Evolutionary conservation across 2,329 filamentous ascomycete genomes (phyloP).

Genomic region (Fusarium chaquense): DNA sequence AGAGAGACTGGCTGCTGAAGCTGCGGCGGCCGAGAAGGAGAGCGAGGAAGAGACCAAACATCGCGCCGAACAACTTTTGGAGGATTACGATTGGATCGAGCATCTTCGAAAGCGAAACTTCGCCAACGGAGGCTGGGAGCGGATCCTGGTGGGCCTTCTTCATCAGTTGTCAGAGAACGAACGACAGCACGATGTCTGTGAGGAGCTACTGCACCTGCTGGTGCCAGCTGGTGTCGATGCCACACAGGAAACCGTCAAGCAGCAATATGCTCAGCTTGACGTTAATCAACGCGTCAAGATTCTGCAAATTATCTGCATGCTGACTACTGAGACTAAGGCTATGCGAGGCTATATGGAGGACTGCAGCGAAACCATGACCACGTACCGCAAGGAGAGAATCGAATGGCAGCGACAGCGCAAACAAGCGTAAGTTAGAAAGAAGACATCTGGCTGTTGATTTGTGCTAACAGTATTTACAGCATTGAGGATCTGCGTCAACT

Average conservation of each 20-base stretch:
- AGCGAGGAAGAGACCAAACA: constrained; percentile 67
- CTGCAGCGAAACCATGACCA: constrained; percentile 93
- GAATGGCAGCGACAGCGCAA: constrained; percentile 86
- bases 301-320: constrained; percentile 86
- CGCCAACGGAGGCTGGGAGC: constrained; percentile 87
- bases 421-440: constrained; percentile 64
- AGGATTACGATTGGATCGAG: constrained; percentile 85
- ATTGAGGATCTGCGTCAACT: constrained; percentile 77
- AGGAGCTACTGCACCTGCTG: constrained; percentile 83
- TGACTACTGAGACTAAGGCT: constrained; percentile 87
- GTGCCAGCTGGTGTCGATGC: constrained; percentile 82
- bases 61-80: constrained; percentile 80
- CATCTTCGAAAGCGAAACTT: constrained; percentile 87
- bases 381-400: constrained; percentile 94
- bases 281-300: constrained; percentile 84
- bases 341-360: constrained; percentile 91
- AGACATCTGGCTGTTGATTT: neutral
- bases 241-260: constrained; percentile 77
- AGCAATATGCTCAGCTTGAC: constrained; percentile 80
- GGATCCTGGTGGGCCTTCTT: constrained; percentile 87
- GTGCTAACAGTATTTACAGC: constrained; percentile 56
- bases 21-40: constrained; percentile 65
- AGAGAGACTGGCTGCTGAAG: constrained; percentile 73
- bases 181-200: constrained; percentile 76
- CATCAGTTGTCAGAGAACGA: constrained; percentile 85